phyloP scores from a whole-genome alignment of 257 asterid genomes.

The Nicotiana otophora region DNA sequence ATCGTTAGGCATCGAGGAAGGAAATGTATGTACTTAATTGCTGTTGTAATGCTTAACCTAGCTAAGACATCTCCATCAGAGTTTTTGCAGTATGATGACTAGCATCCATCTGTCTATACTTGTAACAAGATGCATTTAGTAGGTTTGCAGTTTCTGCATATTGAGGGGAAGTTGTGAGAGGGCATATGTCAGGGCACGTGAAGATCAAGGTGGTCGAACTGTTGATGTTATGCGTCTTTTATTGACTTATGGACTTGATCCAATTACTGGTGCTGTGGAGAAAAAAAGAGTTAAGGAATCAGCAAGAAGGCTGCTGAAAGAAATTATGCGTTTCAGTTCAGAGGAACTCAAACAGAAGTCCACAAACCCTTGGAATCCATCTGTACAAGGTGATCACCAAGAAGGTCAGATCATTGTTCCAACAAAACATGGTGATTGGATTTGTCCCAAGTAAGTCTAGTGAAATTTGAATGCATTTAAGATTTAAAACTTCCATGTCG shows the following conservation, averaged over 20 bases:
- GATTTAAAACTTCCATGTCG: neutral
- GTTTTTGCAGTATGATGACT: neutral
- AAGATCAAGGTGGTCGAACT: slow-evolving; percentile 74
- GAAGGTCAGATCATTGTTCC: slow-evolving; percentile 32
- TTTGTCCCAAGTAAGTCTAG: slow-evolving; percentile 71
- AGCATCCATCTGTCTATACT: neutral
- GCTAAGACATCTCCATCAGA: neutral
- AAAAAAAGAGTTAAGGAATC: slow-evolving; percentile 63
- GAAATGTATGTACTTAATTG: slow-evolving; percentile 55
- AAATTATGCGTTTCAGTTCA: slow-evolving; percentile 47
- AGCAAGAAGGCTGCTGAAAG: slow-evolving; percentile 62
- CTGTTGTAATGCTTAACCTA: neutral
- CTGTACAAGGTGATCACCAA: slow-evolving; percentile 26
- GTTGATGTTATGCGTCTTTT: slow-evolving; percentile 85
- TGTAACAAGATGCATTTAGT: slow-evolving; percentile 18
- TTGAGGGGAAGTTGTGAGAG: slow-evolving; percentile 87
- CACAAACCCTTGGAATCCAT: slow-evolving; percentile 15
- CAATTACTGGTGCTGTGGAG: slow-evolving; percentile 53
- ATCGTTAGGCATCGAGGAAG: slow-evolving; percentile 66
- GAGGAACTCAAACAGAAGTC: slow-evolving; percentile 28
- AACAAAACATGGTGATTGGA: slow-evolving; percentile 75
- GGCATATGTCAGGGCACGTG: slow-evolving; percentile 64
- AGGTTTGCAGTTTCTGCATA: slow-evolving; percentile 89
- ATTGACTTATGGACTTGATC: slow-evolving; percentile 66
- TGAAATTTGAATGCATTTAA: neutral